A percentile compares a stretch with the other conserved stretches of the same genome.
These are phyloP conservation scores for Excoecaria agallocha DNA, from an alignment of 345 rosid genomes.

Conservation along the genomic window DNA sequence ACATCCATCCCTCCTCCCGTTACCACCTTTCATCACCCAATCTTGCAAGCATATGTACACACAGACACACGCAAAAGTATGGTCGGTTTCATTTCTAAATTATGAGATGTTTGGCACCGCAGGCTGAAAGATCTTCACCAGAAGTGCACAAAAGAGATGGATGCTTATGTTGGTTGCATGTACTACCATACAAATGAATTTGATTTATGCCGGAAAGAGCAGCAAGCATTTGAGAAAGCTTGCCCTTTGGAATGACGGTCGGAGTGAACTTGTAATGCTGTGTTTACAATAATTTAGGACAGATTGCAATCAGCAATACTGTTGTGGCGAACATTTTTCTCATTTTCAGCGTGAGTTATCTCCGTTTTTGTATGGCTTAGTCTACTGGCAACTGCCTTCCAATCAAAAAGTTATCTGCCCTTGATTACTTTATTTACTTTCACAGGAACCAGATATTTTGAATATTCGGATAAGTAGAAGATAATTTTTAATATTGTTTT, in stretches of 20 bases:
- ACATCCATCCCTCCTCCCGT: background rate
- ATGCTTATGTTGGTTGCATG: conserved; percentile 89
- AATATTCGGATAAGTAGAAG: background rate
- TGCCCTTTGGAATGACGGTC: conserved; percentile 75
- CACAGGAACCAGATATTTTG: background rate
- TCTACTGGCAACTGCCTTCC: conserved; percentile 6
- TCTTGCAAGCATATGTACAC: background rate
- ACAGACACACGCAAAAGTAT: no score
- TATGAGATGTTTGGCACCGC: conserved; percentile 24
- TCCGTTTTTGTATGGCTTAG: conserved; percentile 10
- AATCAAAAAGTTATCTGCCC: background rate
- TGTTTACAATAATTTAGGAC: conserved; percentile 43
- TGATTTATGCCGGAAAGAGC: conserved; percentile 96
- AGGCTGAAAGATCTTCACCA: conserved; percentile 94
- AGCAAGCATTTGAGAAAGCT: conserved; percentile 84
- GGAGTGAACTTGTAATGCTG: background rate
- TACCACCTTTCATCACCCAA: background rate
- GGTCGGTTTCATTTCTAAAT: background rate
- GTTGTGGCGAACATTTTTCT: conserved; percentile 22
- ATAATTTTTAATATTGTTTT: background rate
- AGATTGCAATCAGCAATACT: conserved; percentile 35
- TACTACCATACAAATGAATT: conserved; percentile 94
- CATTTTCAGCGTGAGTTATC: background rate
- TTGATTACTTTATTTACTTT: background rate
- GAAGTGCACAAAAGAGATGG: conserved; percentile 88